Percentiles rank a stretch among this genome's conserved stretches.
Conservation (phyloP, 208 protist species). For the Angomonas deanei region DNA sequence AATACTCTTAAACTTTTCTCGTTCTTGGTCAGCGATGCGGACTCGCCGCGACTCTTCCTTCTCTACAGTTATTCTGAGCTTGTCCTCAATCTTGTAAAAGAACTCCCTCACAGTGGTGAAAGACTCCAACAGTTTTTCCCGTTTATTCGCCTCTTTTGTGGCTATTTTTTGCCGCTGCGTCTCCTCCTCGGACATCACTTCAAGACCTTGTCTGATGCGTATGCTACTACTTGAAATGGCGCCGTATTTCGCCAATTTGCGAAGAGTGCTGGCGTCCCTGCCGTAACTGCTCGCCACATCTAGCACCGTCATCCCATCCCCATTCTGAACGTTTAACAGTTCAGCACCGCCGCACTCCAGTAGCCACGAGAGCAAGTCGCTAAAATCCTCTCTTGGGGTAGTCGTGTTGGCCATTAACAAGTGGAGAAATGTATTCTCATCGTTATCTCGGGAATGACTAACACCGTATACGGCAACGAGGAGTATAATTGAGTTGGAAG, state of each 20-base stretch:
- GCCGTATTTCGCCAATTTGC: constrained; percentile 13
- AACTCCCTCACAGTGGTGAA: neutral
- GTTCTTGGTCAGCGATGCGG: too few relatives aligned
- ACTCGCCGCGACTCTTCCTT: neutral
- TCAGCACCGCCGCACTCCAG: constrained; percentile 10
- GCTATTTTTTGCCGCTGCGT: neutral
- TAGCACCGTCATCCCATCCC: constrained; percentile 13
- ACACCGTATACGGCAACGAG: constrained; percentile 48
- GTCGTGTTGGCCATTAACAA: constrained; percentile 31
- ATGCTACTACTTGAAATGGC: neutral
- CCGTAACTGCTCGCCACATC: constrained; percentile 29
- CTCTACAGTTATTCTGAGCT: neutral
- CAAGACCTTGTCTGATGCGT: constrained; percentile 8
- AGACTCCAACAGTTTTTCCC: neutral
- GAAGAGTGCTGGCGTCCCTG: constrained; percentile 11
- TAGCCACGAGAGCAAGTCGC: constrained; percentile 38
- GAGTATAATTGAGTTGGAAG: constrained; percentile 28
- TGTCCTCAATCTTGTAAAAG: neutral
- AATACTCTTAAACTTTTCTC: too few relatives aligned
- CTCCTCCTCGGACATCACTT: neutral
- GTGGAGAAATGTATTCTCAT: constrained; percentile 59
- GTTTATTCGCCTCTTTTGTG: neutral
- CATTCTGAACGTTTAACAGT: constrained; percentile 28
- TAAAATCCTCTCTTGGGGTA: constrained; percentile 12
- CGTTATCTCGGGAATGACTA: constrained; percentile 3